These are phyloP conservation scores for Linaria vulgaris DNA, from an alignment of 257 asterid genomes.

Conservation along the genomic window DNA sequence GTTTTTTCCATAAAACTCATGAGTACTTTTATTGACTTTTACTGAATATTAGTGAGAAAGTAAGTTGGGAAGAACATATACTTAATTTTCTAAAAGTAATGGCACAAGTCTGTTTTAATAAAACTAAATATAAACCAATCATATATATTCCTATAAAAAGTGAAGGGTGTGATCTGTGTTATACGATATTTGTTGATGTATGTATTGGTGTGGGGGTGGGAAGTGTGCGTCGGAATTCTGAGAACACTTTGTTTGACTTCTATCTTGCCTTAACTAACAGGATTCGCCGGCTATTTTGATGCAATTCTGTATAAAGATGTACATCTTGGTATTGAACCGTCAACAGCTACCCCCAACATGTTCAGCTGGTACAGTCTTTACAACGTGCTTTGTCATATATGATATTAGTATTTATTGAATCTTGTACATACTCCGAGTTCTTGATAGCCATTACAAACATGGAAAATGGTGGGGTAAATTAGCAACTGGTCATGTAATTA, in stretches of 20 bases:
- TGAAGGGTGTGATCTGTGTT: background rate
- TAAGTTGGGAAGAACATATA: background rate
- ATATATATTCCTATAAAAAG: no score
- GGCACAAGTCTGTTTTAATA: no score
- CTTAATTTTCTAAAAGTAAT: no score
- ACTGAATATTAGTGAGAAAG: background rate
- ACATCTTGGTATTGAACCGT: conserved; percentile 95
- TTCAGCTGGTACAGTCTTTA: conserved; percentile 75
- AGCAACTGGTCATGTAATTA: background rate
- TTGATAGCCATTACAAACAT: conserved; percentile 2
- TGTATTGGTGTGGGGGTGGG: background rate
- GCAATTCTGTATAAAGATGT: conserved; percentile 89
- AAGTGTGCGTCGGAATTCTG: background rate
- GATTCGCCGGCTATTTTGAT: conserved; percentile 97
- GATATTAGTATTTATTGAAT: background rate
- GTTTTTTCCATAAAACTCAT: background rate
- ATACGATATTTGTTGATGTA: background rate
- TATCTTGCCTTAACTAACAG: conserved; percentile 36
- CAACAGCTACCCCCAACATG: conserved; percentile 93
- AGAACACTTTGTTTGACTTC: background rate
- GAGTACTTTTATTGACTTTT: background rate
- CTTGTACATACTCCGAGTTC: background rate
- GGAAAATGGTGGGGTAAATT: conserved; percentile 8
- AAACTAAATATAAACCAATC: no score
- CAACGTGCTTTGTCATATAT: background rate